Evolutionary conservation across 1,139 yeast genomes (phyloP).

Genomic region (Zygosaccharomyces sapae): DNA sequence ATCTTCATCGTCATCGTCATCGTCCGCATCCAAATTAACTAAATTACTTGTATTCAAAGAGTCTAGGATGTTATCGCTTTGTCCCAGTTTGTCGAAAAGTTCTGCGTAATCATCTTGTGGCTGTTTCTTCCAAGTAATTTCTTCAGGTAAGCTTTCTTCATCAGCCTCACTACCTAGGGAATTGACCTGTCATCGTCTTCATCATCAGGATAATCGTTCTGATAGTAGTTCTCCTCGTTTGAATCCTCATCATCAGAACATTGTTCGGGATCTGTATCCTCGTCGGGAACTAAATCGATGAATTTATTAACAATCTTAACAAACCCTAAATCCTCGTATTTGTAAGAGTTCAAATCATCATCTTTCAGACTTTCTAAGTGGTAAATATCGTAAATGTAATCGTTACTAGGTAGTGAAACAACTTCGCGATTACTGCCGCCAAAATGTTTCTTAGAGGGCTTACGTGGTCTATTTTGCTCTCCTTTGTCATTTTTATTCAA

Average conservation of each 20-base stretch:
- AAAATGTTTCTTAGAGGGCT: slow-evolving; percentile 31
- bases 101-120: slow-evolving; percentile 24
- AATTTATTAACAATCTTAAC: slow-evolving; percentile 64
- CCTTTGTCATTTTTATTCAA: slow-evolving; percentile 25
- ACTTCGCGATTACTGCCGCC: slow-evolving; percentile 18
- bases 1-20: slow-evolving; percentile 27
- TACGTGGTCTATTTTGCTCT: slow-evolving; percentile 17
- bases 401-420: slow-evolving; percentile 43
- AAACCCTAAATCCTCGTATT: slow-evolving; percentile 55
- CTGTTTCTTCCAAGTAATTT: slow-evolving; percentile 18
- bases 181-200: slow-evolving; percentile 56
- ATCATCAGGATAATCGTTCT: slow-evolving; percentile 93
- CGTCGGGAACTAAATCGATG: slow-evolving; percentile 51
- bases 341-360: slow-evolving; percentile 42
- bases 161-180: slow-evolving; percentile 40
- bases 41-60: slow-evolving; percentile 25
- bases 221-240: slow-evolving; percentile 85
- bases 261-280: slow-evolving; percentile 42
- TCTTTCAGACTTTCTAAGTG: slow-evolving; percentile 51
- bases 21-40: slow-evolving; percentile 33
- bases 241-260: slow-evolving; percentile 68
- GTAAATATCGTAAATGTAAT: slow-evolving; percentile 89
- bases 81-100: slow-evolving; percentile 36
- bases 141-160: slow-evolving; percentile 24
- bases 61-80: slow-evolving; percentile 29